Evolutionary conservation across 2,329 filamentous ascomycete genomes (phyloP), one percentile per base, ranked within the genome.

Genomic region (Proliferodiscus dingleyae): DNA sequence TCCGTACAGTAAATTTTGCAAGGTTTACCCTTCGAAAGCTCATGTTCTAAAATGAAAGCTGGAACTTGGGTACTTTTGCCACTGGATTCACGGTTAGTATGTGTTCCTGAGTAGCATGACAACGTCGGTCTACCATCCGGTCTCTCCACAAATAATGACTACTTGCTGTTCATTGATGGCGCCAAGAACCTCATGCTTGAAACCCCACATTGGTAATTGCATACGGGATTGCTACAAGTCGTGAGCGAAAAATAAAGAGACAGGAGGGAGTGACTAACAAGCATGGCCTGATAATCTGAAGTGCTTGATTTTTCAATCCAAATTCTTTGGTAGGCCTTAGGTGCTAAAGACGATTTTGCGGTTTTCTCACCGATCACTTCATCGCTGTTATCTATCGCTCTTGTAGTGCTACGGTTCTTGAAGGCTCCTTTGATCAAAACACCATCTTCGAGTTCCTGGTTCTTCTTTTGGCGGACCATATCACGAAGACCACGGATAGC

Each of bases 1-100:
- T 98, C 90, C 0, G 93, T 96, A 63, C 93, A 95, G 64, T 91
- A 97, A 9, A 98, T 83, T 61, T 95, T 96, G 68, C 90, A 97
- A 4, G 80, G 72, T 53, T 81, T 84, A 4, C 90, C 91, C 51
- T 84, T 78, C 3, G 81, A 78, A 40, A 98, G 76, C 61, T 96
- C 85, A 59, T 95, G 81, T 64, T 98, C 93, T 6, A 98, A 72
- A 43, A 98, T 79, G 62, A 94, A 97, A 0, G 90, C 84, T 4
- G 93, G 93, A n/a, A 96, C 85, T 61, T 98, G 93, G 0, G 93
- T 98, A 66, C 89, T 96, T 71, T 98, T 98, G 53, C 93, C 93
- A 64, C 83, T 61, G 23, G 26, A 36, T 15, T 75, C 15, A 37
- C 19, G n/a, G 29, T 28, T 29, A 37, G 29, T 19, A 8, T 34